Base-by-base conservation (phyloP, 2,329 filamentous ascomycete genomes). In the Diaporthe caulivora region DNA sequence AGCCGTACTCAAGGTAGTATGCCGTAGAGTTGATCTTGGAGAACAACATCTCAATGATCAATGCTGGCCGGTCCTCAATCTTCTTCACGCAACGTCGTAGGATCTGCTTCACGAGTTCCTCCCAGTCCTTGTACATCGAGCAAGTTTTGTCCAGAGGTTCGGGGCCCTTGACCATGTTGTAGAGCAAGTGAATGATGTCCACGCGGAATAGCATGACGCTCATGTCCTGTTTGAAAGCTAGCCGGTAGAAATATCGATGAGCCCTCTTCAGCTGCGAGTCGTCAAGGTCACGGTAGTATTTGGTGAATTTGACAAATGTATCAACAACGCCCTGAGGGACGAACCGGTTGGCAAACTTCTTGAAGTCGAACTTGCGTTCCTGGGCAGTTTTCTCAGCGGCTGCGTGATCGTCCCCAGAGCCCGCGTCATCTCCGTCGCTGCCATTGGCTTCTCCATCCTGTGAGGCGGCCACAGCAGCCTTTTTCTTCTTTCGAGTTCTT, bases 321-420 rank as follows among this genome's bases (percentile, higher is more conserved):
- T 98, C 92, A 58, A 99, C 91, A 31, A 95, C 95, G 70, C 90
- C 91, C 81, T 98, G 95, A 0, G 92, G 93, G 60, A 93, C 89
- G 79, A 98, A 98, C 70, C 93, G 93, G 40, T 90, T 88, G 15
- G 93, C 87, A 80, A 98, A 98, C 3, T 93, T 91, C 73, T 89
- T 91, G 80, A 99, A 99, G 83, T 98, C 95, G 81, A 99, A 99
- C 78, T 96, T 97, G 69, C 97, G 92, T 81, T 99, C 97, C 54
- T 90, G 92, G 31, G 91, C 92, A 0, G 91, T 90, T 71, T 89
- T 89, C 77, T 95, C 92, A 0, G 92, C 94, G 77, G 91, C 89
- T 31, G 86, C 88, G 55, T 93, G 88, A 74, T 98, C 94, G 79
- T 97, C 83, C 26, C 84, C 94, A 6, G 90, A 92, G 58, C 93